phyloP scores from a whole-genome alignment of 2,329 filamentous ascomycete species.

The Paraconiothyrium sp. region DNA sequence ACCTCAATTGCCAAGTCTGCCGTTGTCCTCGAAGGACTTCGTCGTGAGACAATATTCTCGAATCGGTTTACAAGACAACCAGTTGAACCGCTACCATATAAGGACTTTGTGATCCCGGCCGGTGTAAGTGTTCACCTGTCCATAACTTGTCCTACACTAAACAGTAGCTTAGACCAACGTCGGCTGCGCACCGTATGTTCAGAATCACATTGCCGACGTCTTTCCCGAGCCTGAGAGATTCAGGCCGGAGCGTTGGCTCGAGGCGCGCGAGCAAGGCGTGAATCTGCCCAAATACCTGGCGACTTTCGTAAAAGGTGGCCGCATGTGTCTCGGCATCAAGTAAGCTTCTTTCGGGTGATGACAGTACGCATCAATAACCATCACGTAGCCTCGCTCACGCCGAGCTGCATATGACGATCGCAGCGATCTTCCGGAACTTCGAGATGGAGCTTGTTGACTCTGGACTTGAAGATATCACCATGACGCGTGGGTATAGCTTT shows the following conservation, averaged over 20 bases:
- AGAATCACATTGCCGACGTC: constrained; percentile 33
- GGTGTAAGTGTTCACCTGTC: constrained; percentile 17
- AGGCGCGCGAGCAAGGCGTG: constrained; percentile 20
- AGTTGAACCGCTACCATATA: constrained; percentile 28
- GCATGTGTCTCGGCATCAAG: constrained; percentile 51
- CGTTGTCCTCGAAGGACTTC: constrained; percentile 24
- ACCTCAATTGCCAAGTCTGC: constrained; percentile 16
- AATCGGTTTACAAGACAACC: constrained; percentile 30
- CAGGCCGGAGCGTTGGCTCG: constrained; percentile 28
- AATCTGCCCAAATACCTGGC: constrained; percentile 49
- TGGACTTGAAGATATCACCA: constrained; percentile 21
- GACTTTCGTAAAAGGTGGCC: constrained; percentile 50
- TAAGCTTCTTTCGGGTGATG: constrained; percentile 7
- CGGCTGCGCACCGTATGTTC: constrained; percentile 30
- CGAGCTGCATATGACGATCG: constrained; percentile 26
- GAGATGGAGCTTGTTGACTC: constrained; percentile 29
- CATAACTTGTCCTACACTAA: neutral
- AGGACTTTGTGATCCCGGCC: constrained; percentile 27
- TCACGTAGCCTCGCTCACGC: constrained; percentile 41
- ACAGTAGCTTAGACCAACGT: constrained; percentile 26
- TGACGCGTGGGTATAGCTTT: constrained; percentile 19
- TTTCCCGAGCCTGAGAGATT: constrained; percentile 31
- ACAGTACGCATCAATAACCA: neutral
- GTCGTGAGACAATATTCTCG: constrained; percentile 19
- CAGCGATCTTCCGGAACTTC: constrained; percentile 23